phyloP scores from a whole-genome alignment of 371 early-diverging fungal species.

The Mucor plumbeus region DNA sequence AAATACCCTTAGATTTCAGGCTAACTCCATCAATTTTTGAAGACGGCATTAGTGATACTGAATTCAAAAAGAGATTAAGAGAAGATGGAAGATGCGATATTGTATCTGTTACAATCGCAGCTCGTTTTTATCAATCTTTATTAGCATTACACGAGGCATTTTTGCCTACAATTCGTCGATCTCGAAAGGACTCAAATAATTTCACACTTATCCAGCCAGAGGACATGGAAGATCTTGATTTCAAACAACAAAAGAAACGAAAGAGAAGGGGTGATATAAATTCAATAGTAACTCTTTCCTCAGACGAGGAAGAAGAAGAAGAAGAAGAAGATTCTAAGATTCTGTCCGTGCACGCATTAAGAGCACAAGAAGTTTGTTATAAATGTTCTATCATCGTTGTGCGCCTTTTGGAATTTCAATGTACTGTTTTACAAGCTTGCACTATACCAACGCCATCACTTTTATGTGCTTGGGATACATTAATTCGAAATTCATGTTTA shows the following conservation, averaged over 20 bases:
- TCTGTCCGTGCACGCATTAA: conserved; percentile 24
- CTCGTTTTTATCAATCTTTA: conserved; percentile 32
- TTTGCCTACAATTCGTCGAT: conserved; percentile 27
- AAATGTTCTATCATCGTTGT: conserved; percentile 34
- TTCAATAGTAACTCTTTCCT: neutral
- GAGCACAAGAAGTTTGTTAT: conserved; percentile 40
- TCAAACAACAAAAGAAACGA: conserved; percentile 6
- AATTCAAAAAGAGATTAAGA: conserved; percentile 31
- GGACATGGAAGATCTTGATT: neutral
- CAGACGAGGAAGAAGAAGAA: conserved; percentile 1
- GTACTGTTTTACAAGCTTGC: conserved; percentile 26
- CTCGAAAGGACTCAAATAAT: neutral
- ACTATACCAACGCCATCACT: conserved; percentile 31
- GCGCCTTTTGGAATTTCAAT: conserved; percentile 40
- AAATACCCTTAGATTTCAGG: conserved; percentile 27
- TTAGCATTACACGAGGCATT: conserved; percentile 41
- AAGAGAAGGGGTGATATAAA: neutral
- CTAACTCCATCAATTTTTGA: conserved; percentile 35
- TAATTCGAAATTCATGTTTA: conserved; percentile 42
- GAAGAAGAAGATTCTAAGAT: conserved; percentile 5
- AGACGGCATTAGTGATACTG: conserved; percentile 30
- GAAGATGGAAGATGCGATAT: conserved; percentile 28
- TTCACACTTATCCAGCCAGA: neutral
- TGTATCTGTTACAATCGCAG: conserved; percentile 28
- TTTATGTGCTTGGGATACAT: conserved; percentile 43